Conservation (phyloP, 2,329 filamentous ascomycete species). For the Hypoxylon sp. region DNA sequence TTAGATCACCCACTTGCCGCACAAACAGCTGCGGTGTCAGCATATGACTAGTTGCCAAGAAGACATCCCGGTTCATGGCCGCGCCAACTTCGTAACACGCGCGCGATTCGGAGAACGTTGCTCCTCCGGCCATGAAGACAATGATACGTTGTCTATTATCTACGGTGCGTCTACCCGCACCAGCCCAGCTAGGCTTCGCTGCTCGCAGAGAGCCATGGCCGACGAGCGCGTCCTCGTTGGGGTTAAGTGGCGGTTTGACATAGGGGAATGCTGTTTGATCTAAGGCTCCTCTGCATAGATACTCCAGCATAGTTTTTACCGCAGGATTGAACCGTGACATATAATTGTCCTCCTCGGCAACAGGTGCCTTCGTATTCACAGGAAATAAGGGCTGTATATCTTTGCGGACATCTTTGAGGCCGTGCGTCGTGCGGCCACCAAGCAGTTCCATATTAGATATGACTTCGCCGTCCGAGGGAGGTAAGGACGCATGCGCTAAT, state of each 20-base stretch:
- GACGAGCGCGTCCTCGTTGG: conserved; percentile 70
- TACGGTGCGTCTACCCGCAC: conserved; percentile 77
- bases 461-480: conserved; percentile 78
- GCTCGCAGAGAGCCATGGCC: conserved; percentile 85
- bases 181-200: conserved; percentile 96
- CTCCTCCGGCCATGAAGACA: conserved; percentile 94
- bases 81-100: conserved; percentile 89
- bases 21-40: conserved; percentile 86
- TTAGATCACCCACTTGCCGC: conserved; percentile 85
- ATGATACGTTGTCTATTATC: conserved; percentile 93
- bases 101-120: conserved; percentile 91
- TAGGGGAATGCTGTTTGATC: conserved; percentile 79
- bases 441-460: conserved; percentile 85
- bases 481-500: conserved; percentile 84
- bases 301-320: conserved; percentile 86
- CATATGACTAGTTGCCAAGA: conserved; percentile 93
- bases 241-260: conserved; percentile 77
- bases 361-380: conserved; percentile 69
- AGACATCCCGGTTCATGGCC: conserved; percentile 82
- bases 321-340: conserved; percentile 90
- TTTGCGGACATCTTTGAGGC: conserved; percentile 82
- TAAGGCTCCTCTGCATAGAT: conserved; percentile 75
- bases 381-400: conserved; percentile 78
- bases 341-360: conserved; percentile 83
- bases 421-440: conserved; percentile 78